Evolutionary conservation across 2,329 filamentous ascomycete genomes (phyloP).

Genomic region (Pleurostoma richardsiae): DNA sequence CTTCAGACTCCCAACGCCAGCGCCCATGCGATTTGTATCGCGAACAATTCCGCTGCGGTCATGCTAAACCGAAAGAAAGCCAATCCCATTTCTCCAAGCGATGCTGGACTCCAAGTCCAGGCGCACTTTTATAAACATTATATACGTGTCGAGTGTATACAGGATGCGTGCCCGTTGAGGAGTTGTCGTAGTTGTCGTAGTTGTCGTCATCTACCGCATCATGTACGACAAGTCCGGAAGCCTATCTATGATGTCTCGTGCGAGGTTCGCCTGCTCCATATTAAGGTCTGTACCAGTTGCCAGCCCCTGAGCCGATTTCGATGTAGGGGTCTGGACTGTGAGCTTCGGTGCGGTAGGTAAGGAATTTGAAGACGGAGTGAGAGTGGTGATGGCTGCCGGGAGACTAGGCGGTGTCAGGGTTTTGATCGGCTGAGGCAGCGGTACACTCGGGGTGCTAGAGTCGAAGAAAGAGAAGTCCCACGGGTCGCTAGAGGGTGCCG

Average conservation of each 20-base stretch:
- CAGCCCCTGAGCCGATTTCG: background rate
- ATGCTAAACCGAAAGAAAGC: too few species aligned
- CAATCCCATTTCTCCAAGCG: too few species aligned
- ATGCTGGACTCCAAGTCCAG: too few species aligned
- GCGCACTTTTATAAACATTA: too few species aligned
- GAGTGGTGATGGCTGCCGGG: constrained; percentile 5
- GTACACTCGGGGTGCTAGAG: background rate
- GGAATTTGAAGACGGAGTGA: constrained; percentile 6
- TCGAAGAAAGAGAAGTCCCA: constrained; percentile 11
- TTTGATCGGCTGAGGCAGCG: constrained; percentile 6
- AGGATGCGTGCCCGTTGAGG: too few species aligned
- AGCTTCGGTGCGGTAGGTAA: constrained; percentile 4
- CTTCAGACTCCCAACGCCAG: too few species aligned
- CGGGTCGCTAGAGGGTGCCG: background rate
- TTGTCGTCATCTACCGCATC: constrained; percentile 15
- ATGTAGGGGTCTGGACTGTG: constrained; percentile 3
- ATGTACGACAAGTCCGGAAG: constrained; percentile 29
- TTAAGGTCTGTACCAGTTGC: constrained; percentile 2
- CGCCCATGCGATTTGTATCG: too few species aligned
- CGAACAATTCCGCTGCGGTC: too few species aligned
- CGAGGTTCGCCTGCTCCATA: constrained; percentile 8
- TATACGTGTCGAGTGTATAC: too few species aligned
- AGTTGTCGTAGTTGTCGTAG: too few species aligned
- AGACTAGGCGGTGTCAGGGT: constrained; percentile 7
- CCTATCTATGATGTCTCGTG: constrained; percentile 13